Percentiles rank a stretch among this genome's conserved stretches.
Evolutionary conservation across 768 basidiomycete genomes (phyloP).

Genomic region (Suillus lakei): DNA sequence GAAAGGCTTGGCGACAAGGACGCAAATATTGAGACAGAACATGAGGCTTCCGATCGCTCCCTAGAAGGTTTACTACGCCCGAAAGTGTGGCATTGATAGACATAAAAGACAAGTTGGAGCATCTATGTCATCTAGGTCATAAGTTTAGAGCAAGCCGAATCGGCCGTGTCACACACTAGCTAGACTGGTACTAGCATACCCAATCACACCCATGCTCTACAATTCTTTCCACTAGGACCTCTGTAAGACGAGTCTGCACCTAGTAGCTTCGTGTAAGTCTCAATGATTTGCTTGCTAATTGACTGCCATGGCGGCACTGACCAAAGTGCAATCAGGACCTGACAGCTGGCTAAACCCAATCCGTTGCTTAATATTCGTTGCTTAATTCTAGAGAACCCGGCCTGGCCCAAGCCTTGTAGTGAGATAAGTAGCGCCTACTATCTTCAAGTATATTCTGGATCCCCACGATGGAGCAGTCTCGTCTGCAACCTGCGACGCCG

Average conservation of each 20-base stretch:
- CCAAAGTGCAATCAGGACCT: conserved; percentile 5
- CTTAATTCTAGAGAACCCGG: background rate
- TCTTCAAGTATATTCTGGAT: conserved; percentile 19
- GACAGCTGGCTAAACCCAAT: conserved; percentile 25
- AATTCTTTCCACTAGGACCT: conserved; percentile 1
- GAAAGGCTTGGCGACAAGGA: background rate
- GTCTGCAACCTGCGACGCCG: conserved; percentile 24
- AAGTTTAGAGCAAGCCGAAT: conserved; percentile 11
- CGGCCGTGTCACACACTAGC: conserved; percentile 4
- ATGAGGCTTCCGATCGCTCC: background rate
- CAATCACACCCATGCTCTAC: background rate
- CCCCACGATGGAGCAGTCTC: conserved; percentile 33
- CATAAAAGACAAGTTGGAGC: conserved; percentile 5
- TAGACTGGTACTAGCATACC: background rate
- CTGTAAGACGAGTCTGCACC: background rate
- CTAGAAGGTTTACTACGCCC: background rate
- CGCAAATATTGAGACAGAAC: background rate
- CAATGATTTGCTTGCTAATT: background rate
- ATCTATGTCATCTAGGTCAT: background rate
- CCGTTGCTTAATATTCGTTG: conserved; percentile 21
- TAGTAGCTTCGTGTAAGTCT: conserved; percentile 1
- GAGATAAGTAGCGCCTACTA: conserved; percentile 29
- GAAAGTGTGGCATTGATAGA: background rate
- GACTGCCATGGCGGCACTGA: conserved; percentile 2
- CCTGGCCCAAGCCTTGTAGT: conserved; percentile 7